phyloP scores from a whole-genome alignment of 495 filamentous ascomycete species.

The Aspergillus biplanus region DNA sequence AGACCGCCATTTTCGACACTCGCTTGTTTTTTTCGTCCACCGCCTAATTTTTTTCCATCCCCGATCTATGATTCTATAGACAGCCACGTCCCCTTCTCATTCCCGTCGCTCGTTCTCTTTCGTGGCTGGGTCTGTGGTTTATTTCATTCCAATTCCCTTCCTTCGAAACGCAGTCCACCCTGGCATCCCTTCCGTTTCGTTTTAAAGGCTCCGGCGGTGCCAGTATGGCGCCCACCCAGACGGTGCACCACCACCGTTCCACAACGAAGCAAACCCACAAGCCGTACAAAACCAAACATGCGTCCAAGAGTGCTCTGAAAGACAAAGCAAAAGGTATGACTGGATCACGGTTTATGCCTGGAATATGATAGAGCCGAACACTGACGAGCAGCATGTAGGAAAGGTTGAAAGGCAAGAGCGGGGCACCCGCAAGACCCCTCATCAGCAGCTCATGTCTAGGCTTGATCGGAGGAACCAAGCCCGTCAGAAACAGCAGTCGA shows the following conservation, averaged over 20 bases:
- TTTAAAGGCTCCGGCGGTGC: constrained; percentile 81
- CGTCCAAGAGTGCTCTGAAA: constrained; percentile 83
- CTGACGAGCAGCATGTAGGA: constrained; percentile 42
- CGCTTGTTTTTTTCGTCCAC: constrained; percentile 27
- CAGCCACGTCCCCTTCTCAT: constrained; percentile 1
- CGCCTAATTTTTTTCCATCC: constrained; percentile 27
- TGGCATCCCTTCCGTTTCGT: constrained; percentile 75
- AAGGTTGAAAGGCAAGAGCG: constrained; percentile 63
- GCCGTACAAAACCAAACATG: constrained; percentile 85
- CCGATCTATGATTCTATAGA: constrained; percentile 18
- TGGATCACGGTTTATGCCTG: not conserved
- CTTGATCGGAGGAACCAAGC: constrained; percentile 91
- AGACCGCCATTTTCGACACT: constrained; percentile 28
- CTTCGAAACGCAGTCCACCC: constrained; percentile 15
- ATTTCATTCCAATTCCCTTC: not conserved
- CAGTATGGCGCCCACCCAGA: constrained; percentile 51
- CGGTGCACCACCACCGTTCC: constrained; percentile 82
- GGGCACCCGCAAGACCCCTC: constrained; percentile 78
- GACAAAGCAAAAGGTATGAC: constrained; percentile 76
- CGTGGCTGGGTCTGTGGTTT: not conserved
- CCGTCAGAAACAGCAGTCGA: constrained; percentile 79
- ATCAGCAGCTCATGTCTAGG: constrained; percentile 97
- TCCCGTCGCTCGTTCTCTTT: constrained; percentile 7
- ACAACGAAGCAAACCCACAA: constrained; percentile 88
- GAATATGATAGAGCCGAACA: not conserved